Conservation (phyloP, 306 rosid genomes). For the Purshia tridentata region DNA sequence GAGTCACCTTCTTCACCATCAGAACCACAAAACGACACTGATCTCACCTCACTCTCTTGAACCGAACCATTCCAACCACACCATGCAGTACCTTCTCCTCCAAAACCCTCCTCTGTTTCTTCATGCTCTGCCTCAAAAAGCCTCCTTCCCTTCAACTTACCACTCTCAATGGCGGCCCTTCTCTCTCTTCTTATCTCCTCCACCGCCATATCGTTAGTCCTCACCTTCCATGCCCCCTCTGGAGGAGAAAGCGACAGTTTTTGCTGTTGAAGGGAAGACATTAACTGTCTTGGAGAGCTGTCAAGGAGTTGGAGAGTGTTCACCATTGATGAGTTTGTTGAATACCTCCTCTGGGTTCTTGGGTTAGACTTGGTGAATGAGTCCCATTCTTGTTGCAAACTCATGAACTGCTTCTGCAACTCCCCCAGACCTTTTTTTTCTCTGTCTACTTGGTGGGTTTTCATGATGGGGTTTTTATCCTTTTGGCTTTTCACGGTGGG, state of each 20-base stretch:
- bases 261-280: conserved; percentile 45
- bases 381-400: conserved; percentile 50
- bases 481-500: conserved; percentile 13
- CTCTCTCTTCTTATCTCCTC: conserved; percentile 44
- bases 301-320: conserved; percentile 25
- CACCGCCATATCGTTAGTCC: conserved; percentile 22
- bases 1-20: conserved; percentile 16
- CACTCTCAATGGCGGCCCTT: conserved; percentile 40
- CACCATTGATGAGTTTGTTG: conserved; percentile 7
- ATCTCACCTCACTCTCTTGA: conserved; percentile 42
- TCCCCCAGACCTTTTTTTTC: conserved; percentile 15
- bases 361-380: conserved; percentile 40
- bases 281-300: conserved; percentile 44
- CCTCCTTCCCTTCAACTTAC: conserved; percentile 47
- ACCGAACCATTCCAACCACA: conserved; percentile 8
- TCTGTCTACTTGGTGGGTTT: conserved; percentile 27
- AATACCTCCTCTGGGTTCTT: conserved; percentile 8
- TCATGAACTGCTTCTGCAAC: conserved; percentile 31
- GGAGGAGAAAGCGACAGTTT: conserved; percentile 12
- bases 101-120: not conserved
- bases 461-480: conserved; percentile 38
- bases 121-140: conserved; percentile 34
- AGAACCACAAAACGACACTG: conserved; percentile 23
- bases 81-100: conserved; percentile 1
- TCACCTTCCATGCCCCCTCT: conserved; percentile 24